Evolutionary conservation across 768 basidiomycete genomes (phyloP).

Genomic region (Termitomyces sp.): DNA sequence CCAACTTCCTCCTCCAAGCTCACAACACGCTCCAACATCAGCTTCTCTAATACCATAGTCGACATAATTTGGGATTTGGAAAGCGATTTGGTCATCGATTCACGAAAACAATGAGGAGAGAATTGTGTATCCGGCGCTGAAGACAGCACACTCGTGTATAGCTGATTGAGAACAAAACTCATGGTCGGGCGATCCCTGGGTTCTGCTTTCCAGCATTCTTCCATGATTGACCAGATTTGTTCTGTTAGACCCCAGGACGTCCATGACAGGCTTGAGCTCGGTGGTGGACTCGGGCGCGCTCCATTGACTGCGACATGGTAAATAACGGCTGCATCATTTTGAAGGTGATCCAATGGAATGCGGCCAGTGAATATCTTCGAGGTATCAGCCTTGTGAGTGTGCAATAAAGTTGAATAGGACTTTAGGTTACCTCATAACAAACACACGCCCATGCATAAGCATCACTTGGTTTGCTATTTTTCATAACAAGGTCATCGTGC

Average conservation of each 20-base stretch:
- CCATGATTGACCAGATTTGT: not conserved
- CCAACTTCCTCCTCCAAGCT: slow-evolving; percentile 23
- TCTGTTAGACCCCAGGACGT: not conserved
- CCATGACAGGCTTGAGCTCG: not conserved
- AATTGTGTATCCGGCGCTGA: not conserved
- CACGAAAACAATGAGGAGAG: not conserved
- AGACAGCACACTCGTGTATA: not conserved
- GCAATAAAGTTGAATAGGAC: no score
- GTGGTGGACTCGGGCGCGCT: not conserved
- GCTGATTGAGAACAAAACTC: not conserved
- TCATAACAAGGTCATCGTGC: not conserved
- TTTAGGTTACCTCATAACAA: not conserved
- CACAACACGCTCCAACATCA: slow-evolving; percentile 24
- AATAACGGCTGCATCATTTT: not conserved
- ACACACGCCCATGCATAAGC: slow-evolving; percentile 4
- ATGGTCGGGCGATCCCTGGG: not conserved
- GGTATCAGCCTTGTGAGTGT: not conserved
- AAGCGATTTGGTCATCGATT: not conserved
- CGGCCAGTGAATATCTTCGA: not conserved
- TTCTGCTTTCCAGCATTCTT: not conserved
- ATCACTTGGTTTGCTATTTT: not conserved
- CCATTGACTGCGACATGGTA: not conserved
- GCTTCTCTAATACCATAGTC: not conserved
- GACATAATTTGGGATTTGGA: not conserved
- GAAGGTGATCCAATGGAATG: not conserved